A percentile compares a stretch with the other conserved stretches of the same genome.
Conservation (phyloP, 2,329 filamentous ascomycete genomes). For the Ophiostoma montium region DNA sequence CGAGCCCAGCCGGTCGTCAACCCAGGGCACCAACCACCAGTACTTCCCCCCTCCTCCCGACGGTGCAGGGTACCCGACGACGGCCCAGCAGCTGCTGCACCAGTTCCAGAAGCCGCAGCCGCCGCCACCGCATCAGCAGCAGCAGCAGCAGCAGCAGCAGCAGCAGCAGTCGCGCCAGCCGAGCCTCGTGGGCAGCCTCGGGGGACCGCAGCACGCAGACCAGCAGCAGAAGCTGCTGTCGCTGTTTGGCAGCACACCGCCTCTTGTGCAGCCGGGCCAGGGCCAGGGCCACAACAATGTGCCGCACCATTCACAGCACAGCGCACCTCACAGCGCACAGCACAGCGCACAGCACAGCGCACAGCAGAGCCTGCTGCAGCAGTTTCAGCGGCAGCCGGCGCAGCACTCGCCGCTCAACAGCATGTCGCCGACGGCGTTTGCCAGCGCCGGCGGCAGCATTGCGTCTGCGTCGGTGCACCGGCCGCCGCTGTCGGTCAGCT, state of each 20-base stretch:
- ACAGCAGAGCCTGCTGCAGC: constrained; percentile 3
- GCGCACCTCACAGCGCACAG: neutral
- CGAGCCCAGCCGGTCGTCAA: constrained; percentile 3
- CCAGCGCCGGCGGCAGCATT: neutral
- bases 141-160: neutral
- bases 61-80: neutral
- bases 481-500: constrained; percentile 6
- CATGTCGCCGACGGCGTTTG: neutral
- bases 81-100: neutral
- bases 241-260: constrained; percentile 38
- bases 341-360: neutral
- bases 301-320: too few relatives aligned
- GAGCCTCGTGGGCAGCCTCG: neutral
- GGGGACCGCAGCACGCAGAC: neutral
- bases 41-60: neutral
- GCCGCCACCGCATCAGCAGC: neutral
- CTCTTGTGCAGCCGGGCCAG: neutral
- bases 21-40: neutral
- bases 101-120: neutral
- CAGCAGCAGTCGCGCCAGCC: neutral
- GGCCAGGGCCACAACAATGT: neutral
- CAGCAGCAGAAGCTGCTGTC: constrained; percentile 35
- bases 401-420: neutral
- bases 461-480: neutral
- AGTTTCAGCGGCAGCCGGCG: constrained; percentile 10